phyloP scores from a whole-genome alignment of 495 filamentous ascomycete species.

The Penicillium chermesinum region DNA sequence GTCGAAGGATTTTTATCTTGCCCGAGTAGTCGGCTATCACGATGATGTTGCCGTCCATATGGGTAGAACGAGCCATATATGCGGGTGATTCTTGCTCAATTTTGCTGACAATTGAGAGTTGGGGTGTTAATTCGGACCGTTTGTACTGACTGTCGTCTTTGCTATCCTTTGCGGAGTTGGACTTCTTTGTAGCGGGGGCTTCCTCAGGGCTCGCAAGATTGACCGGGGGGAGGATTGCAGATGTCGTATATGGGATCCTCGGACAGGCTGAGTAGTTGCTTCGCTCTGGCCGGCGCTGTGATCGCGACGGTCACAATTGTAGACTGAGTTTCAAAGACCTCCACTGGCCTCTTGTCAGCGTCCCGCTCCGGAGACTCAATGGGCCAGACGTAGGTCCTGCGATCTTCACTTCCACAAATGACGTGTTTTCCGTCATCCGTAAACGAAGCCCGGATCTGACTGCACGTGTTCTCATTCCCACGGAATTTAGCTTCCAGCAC shows the following conservation, averaged over 20 bases:
- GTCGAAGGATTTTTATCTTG: conserved; percentile 87
- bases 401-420: conserved; percentile 91
- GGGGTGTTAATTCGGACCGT: conserved; percentile 16
- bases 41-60: conserved; percentile 85
- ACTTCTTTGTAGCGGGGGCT: conserved; percentile 36
- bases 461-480: conserved; percentile 87
- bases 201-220: conserved; percentile 75
- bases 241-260: conserved; percentile 93
- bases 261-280: conserved; percentile 70
- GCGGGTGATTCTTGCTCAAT: conserved; percentile 57
- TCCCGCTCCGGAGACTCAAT: conserved; percentile 57
- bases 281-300: conserved; percentile 74
- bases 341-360: conserved; percentile 71
- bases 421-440: conserved; percentile 84
- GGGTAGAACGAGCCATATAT: conserved; percentile 68
- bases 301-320: conserved; percentile 82
- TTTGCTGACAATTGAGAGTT: conserved; percentile 44
- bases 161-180: conserved; percentile 11
- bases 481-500: conserved; percentile 83
- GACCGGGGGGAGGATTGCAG: conserved; percentile 91
- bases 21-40: conserved; percentile 86
- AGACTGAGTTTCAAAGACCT: conserved; percentile 85
- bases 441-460: conserved; percentile 85
- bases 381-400: conserved; percentile 85
- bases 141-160: conserved; percentile 13